Evolutionary conservation across 257 asterid genomes (phyloP).

Genomic region (Solanum tarapatanum): DNA sequence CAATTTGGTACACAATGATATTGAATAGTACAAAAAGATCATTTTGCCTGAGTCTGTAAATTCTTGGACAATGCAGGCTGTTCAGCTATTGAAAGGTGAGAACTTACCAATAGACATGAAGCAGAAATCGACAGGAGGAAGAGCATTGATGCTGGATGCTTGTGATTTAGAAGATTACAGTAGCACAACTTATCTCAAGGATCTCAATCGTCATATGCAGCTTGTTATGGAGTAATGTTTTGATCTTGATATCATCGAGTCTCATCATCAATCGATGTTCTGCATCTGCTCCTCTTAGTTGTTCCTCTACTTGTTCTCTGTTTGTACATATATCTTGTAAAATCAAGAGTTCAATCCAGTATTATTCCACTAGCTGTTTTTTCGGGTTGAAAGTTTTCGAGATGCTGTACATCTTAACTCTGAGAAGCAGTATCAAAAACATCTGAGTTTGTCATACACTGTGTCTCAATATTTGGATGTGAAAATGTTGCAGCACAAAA

Average conservation of each 20-base stretch:
- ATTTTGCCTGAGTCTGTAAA: not conserved
- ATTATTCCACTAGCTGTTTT: not conserved
- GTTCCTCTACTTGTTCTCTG: not conserved
- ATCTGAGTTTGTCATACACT: not conserved
- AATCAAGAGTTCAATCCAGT: not conserved
- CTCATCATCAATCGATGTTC: not conserved
- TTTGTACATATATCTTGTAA: constrained; percentile 2
- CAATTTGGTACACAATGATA: not conserved
- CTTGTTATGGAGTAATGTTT: constrained; percentile 66
- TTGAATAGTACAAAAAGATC: not conserved
- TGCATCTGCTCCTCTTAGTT: not conserved
- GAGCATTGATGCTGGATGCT: constrained; percentile 48
- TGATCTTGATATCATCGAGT: not conserved
- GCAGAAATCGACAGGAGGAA: constrained; percentile 55
- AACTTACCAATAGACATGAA: constrained; percentile 40
- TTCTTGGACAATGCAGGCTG: constrained; percentile 38
- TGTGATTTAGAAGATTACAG: constrained; percentile 77
- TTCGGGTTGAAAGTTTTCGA: not conserved
- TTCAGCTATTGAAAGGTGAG: constrained; percentile 62
- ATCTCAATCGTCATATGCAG: constrained; percentile 82
- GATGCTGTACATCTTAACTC: not conserved
- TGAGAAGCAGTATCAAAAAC: not conserved
- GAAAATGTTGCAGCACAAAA: not conserved
- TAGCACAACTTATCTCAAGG: constrained; percentile 57
- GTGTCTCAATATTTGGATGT: not conserved